Base-by-base conservation (phyloP, 345 rosid species). In the Alliaria petiolata region DNA sequence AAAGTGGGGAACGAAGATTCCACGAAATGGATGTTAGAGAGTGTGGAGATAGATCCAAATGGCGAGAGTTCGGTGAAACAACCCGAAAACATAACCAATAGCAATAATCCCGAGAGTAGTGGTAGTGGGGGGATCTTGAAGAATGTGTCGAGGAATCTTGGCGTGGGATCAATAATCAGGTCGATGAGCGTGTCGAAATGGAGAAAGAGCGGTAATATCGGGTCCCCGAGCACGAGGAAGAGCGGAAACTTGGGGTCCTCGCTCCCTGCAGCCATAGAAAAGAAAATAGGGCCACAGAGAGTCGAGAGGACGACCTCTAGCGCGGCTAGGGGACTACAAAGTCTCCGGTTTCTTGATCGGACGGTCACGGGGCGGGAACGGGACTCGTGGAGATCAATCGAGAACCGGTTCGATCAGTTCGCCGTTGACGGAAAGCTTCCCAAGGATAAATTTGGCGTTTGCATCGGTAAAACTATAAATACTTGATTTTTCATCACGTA, bases 331-430 rank as follows among this genome's bases (percentile, higher is more conserved):
- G 96, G 96, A 26, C 83, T 91, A 40, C 81, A 86, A 47, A 87
- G 91, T 65, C 81, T 93, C n/a, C 83, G 92, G 65, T 93, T 93
- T 75, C 88, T 93, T 42, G 97, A 93, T 30, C 76, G 88, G 60
- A 83, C 88, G 0, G 66, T 78, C 33, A 84, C 95, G 0, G 95
- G 98, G 26, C 84, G 84, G 25, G 97, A 93, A 64, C 63, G 26
- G 2, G 96, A 93, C 50, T 90, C 91, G 0, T 89, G 98, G 98
- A 83, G 79, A 77, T 75, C 95, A 0, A 87, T 84, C 7, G 98
- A 91, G 76, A 83, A 66, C 63, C 87, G 91, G 8, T 93, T 93
- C 40, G 20, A 82, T 52, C 92, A 89, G 72, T 81, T 79, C 14
- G 83, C 92, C 0, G 79, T 81, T 54, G 72, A 80, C 25, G 96